Evolutionary conservation across 2,329 filamentous ascomycete species (phyloP), one percentile per base, ranked within the genome.

Genomic region (Fusarium abutilonis): DNA sequence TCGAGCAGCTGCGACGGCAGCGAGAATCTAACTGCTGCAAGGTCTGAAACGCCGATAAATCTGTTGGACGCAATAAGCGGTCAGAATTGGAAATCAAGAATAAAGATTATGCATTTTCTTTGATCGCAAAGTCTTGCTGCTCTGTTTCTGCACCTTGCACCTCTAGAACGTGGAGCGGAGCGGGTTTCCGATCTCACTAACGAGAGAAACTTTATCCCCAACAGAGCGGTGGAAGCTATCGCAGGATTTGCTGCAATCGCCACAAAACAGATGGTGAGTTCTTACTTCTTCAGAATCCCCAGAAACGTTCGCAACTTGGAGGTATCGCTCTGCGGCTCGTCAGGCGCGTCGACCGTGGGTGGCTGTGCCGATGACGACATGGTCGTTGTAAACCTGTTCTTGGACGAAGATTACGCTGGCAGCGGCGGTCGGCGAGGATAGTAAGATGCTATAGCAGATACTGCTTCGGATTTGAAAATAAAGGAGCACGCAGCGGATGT

Each of bases 21-120:
- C 14, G 94, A 98, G 80, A 99, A 99, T 68, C 95, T 91, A 62
- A 98, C 94, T 53, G 93, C 87, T 55, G 95, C 95, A 72, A 99
- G 95, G 78, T 99, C 95, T 67, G 93, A 84, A 54, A 99, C 95
- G 68, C 95, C 95, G 71, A 98, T 93, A 78, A 98, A 98, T 76
- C 94, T 96, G 76, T 52, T 11, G 21, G 60, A 4, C 56, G 59
- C 53, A 52, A 45, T 38, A 54, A 42, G 53, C 52, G 59, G 67
- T 78, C 63, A 78, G 73, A 54, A 63, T 41, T 49, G 39, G 28
- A 50, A 44, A 46, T 36, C 36, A 43, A 21, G 14, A 23, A 56
- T 39, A 39, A 29, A 9, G 17, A 46, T 52, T 56, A 40, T 40
- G 31, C 28, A 42, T 50, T 35, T 35, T 54, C 36, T 45, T 29